phyloP scores from a whole-genome alignment of 345 rosid genomes.

The Camelina laxa region DNA sequence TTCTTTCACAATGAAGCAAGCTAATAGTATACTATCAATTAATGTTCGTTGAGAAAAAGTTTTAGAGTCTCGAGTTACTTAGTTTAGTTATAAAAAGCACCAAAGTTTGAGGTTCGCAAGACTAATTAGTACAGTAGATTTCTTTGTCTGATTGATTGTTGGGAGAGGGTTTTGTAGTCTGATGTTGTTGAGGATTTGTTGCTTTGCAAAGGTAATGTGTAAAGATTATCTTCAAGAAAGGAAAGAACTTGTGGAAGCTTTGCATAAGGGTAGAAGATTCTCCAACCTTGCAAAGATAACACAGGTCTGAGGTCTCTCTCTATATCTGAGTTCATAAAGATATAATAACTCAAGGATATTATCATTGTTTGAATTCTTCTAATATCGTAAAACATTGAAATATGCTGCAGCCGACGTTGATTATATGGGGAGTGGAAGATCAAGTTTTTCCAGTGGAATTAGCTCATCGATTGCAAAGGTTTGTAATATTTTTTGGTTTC shows the following conservation, averaged over 20 bases:
- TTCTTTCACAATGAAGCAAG: not conserved
- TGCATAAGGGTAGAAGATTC: constrained; percentile 72
- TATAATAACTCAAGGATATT: too few species aligned
- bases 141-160: not conserved
- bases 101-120: not conserved
- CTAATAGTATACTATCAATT: not conserved
- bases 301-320: constrained; percentile 50
- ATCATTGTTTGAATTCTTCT: not conserved
- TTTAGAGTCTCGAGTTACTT: not conserved
- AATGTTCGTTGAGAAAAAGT: too few species aligned
- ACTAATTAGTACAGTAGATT: constrained; percentile 1
- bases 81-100: constrained; percentile 15
- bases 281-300: constrained; percentile 72
- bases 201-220: constrained; percentile 70
- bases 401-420: constrained; percentile 55
- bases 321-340: not conserved
- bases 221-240: constrained; percentile 71
- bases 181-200: constrained; percentile 16
- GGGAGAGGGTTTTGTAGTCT: constrained; percentile 10
- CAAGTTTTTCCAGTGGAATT: constrained; percentile 78
- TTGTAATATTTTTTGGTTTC: not conserved
- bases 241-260: constrained; percentile 67
- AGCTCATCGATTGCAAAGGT: constrained; percentile 77
- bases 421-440: constrained; percentile 90
- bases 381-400: not conserved